phyloP scores from a whole-genome alignment of 225 moss, liverwort and hornwort species.

The Bryoerythrophyllum caledonicum region DNA sequence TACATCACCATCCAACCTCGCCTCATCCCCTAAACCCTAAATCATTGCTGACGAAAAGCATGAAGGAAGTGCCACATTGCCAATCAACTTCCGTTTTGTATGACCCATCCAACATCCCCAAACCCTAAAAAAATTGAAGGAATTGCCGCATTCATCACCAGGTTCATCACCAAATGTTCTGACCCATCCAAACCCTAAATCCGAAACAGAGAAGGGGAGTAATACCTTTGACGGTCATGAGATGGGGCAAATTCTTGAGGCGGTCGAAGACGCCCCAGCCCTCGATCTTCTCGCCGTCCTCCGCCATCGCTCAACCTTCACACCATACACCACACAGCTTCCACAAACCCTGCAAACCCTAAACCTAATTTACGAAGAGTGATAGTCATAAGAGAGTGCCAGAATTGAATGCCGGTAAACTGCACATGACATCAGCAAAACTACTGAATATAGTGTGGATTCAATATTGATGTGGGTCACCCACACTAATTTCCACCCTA shows the following conservation, averaged over 20 bases:
- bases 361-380: background rate
- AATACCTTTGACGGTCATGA: constrained; percentile 30
- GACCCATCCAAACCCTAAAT: constrained; percentile 5
- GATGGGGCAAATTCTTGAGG: constrained; percentile 37
- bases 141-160: background rate
- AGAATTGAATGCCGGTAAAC: background rate
- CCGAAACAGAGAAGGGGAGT: background rate
- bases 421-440: background rate
- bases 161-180: background rate
- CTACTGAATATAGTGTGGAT: too few relatives aligned
- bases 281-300: constrained; percentile 28
- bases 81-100: too few relatives aligned
- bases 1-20: background rate
- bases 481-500: too few relatives aligned
- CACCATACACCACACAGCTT: background rate
- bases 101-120: too few relatives aligned
- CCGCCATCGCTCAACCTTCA: constrained; percentile 29
- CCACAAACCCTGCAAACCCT: background rate
- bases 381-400: background rate
- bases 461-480: too few relatives aligned
- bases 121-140: too few relatives aligned
- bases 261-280: constrained; percentile 40
- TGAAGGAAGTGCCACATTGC: too few relatives aligned
- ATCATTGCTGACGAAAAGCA: too few relatives aligned
- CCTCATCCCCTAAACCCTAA: too few relatives aligned